Conservation (phyloP, 768 basidiomycete genomes). For the Exidia glandulosa region DNA sequence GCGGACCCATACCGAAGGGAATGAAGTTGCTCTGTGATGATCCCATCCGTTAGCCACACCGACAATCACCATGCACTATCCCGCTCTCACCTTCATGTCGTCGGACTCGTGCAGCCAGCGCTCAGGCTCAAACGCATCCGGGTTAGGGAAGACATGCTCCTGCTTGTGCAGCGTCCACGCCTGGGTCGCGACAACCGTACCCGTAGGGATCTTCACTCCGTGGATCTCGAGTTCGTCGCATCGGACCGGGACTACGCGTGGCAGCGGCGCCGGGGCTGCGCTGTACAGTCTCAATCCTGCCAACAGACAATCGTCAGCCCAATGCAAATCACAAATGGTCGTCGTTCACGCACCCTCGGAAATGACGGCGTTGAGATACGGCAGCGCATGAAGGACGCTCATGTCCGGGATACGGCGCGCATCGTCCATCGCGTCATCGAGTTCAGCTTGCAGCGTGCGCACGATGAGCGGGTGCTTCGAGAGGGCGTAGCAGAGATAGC, state of each 20-base stretch:
- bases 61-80: background rate
- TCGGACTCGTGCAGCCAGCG: slow-evolving; percentile 50
- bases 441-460: slow-evolving; percentile 57
- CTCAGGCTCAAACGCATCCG: slow-evolving; percentile 67
- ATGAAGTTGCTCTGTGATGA: slow-evolving; percentile 29
- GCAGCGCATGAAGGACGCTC: slow-evolving; percentile 38
- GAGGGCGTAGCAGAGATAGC: slow-evolving; percentile 73
- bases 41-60: background rate
- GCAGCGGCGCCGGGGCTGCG: slow-evolving; percentile 60
- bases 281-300: slow-evolving; percentile 63
- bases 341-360: slow-evolving; percentile 36
- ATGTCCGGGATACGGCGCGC: slow-evolving; percentile 50
- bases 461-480: slow-evolving; percentile 59
- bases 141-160: slow-evolving; percentile 55
- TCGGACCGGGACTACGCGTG: slow-evolving; percentile 59
- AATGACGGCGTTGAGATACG: slow-evolving; percentile 37
- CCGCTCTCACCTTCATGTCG: slow-evolving; percentile 11
- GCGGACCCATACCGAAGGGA: slow-evolving; percentile 67
- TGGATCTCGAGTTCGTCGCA: slow-evolving; percentile 65
- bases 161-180: slow-evolving; percentile 84
- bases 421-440: slow-evolving; percentile 28
- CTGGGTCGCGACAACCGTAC: slow-evolving; percentile 66
- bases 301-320: background rate
- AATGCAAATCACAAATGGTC: no score
- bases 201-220: slow-evolving; percentile 72